Conservation (phyloP, 306 rosid species). For the Quercus dentata region DNA sequence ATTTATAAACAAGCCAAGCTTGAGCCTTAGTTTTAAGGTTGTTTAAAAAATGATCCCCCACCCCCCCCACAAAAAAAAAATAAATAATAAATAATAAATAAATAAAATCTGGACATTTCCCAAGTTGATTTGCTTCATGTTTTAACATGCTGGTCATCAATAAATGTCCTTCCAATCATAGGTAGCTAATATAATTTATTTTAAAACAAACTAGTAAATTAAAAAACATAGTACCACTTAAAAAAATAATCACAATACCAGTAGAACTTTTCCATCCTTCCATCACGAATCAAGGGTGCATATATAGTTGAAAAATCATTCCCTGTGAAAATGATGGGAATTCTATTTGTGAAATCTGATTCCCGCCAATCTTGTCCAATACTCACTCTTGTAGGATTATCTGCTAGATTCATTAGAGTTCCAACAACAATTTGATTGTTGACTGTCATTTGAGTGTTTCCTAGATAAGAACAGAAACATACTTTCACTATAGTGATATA, state of each 20-base stretch:
- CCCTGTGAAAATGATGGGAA: constrained; percentile 94
- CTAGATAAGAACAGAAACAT: constrained; percentile 37
- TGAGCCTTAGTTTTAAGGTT: too few species aligned
- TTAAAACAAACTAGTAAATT: constrained; percentile 3
- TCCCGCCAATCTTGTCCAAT: constrained; percentile 92
- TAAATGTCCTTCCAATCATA: not conserved
- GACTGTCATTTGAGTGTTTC: constrained; percentile 93
- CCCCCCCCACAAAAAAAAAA: rapidly evolving
- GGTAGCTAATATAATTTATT: not conserved
- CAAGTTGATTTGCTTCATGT: not conserved
- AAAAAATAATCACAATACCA: constrained; percentile 49
- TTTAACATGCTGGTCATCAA: not conserved
- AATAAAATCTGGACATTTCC: too few species aligned
- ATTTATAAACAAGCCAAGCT: too few species aligned
- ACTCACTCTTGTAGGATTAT: constrained; percentile 93
- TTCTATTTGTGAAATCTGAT: constrained; percentile 68
- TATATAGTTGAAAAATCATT: constrained; percentile 90
- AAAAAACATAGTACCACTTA: constrained; percentile 3
- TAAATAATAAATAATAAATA: too few species aligned
- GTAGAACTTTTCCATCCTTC: constrained; percentile 98
- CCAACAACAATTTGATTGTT: constrained; percentile 98
- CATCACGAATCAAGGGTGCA: constrained; percentile 97
- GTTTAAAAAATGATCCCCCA: too few species aligned
- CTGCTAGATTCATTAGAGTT: constrained; percentile 91
- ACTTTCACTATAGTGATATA: constrained; percentile 1